These are phyloP conservation scores for Cytospora piceae DNA, from an alignment of 2,329 filamentous ascomycete genomes.

Conservation along the genomic window DNA sequence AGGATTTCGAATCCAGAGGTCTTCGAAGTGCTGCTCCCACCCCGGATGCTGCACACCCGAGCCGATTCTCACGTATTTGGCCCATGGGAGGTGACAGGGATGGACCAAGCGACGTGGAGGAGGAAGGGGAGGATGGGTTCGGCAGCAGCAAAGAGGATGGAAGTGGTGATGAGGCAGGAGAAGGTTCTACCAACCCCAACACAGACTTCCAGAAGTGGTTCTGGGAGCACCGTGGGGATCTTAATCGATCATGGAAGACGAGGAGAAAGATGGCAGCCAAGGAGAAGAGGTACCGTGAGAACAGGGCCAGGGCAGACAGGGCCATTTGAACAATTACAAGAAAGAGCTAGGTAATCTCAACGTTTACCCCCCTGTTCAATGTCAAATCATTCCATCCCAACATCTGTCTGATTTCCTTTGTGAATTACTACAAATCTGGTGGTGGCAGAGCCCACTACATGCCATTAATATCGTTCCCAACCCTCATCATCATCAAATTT, in stretches of 20 bases:
- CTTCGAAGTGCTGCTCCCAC: conserved; percentile 91
- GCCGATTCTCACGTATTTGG: conserved; percentile 64
- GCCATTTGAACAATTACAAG: conserved; percentile 39
- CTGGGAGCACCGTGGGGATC: conserved; percentile 67
- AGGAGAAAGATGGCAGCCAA: conserved; percentile 65
- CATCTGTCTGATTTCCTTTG: background rate
- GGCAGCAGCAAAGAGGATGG: conserved; percentile 36
- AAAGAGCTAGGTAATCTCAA: conserved; percentile 38
- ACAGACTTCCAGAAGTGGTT: conserved; percentile 68
- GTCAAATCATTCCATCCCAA: background rate
- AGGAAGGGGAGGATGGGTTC: conserved; percentile 38
- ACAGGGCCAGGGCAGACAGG: conserved; percentile 56
- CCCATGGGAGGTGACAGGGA: conserved; percentile 50
- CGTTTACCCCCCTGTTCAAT: conserved; percentile 45
- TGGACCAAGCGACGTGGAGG: conserved; percentile 50
- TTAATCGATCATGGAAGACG: conserved; percentile 69
- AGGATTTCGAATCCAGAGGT: conserved; percentile 75
- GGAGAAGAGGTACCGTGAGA: conserved; percentile 69
- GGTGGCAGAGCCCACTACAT: background rate
- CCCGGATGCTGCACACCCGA: conserved; percentile 85
- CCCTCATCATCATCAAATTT: background rate
- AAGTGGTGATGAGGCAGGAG: conserved; percentile 37
- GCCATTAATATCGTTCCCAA: background rate
- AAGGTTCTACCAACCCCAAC: conserved; percentile 30
- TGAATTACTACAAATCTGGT: background rate